A percentile compares a stretch with the other conserved stretches of the same genome.
Evolutionary conservation across 352 stramenopile species (phyloP).

Genomic region (Ophiocytium majus): DNA sequence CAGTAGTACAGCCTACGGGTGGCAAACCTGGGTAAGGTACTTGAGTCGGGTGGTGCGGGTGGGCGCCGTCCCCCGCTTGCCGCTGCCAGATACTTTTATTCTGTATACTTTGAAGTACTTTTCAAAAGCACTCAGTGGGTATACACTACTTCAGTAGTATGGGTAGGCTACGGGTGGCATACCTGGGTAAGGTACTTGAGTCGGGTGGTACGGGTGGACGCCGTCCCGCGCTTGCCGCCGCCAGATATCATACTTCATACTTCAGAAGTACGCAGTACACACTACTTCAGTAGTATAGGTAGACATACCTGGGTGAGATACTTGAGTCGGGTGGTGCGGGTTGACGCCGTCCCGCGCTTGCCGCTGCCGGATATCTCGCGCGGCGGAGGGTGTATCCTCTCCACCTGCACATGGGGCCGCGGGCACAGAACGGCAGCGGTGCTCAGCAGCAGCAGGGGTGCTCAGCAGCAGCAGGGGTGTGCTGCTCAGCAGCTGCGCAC

Average conservation of each 20-base stretch:
- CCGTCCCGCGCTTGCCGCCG: too few relatives aligned
- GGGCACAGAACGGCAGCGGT: too few relatives aligned
- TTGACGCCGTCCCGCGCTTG: not conserved
- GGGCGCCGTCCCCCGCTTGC: not conserved
- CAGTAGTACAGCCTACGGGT: too few relatives aligned
- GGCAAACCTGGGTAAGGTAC: conserved; percentile 50
- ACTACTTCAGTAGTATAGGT: too few relatives aligned
- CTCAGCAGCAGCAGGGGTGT: too few relatives aligned
- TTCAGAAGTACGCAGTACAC: not conserved
- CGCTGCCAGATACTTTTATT: not conserved
- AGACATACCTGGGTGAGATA: conserved; percentile 52
- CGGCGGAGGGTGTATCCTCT: conserved; percentile 40
- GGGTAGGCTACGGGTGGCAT: too few relatives aligned
- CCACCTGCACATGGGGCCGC: not conserved
- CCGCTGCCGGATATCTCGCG: conserved; percentile 11
- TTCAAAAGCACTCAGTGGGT: too few relatives aligned
- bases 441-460: too few relatives aligned
- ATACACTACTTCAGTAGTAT: too few relatives aligned
- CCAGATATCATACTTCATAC: not conserved
- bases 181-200: conserved; percentile 55
- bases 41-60: conserved; percentile 30
- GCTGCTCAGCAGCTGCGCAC: too few relatives aligned
- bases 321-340: conserved; percentile 29
- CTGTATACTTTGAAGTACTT: too few relatives aligned
- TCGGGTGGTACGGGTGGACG: too few relatives aligned